Base-by-base conservation (phyloP, 148 eudicot genomes). In the Cornus suecica region DNA sequence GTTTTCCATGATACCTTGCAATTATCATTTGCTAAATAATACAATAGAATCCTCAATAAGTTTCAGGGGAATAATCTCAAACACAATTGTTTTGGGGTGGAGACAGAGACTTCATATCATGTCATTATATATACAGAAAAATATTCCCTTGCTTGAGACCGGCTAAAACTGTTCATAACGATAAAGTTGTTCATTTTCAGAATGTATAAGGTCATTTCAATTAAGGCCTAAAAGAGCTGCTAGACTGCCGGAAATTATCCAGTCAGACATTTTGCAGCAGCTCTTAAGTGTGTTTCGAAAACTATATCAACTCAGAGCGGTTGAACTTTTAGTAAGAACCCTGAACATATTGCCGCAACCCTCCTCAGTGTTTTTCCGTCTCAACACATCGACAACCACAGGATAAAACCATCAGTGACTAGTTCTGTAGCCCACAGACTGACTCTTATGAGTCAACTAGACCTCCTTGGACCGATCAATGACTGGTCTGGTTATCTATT, bases 401-500 rank as follows among this genome's bases (percentile, higher is more conserved):
- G 24, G 9, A 4, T 37, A 37, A 37, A 37, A 37, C 42, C 8
- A 37, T 37, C 42, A 37, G 42, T 37, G 42, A 37, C 42, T 37
- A 37, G 42, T 37, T 37, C 42, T 6, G 6, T 10, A 37, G 42
- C 8, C 4, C 42, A 37, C 42, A 4, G 42, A 37, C 42, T 37
- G 42, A 6, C 42, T 37, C 42, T 37, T 37, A 61, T 1, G 30
- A 52, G 20, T 56, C 29, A 8, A 34, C 20, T 20, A 52, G 63
- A 71, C 29, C 64, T 71, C 25, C 74, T 54, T 26, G 8, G 64
- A 63, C 26, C 31, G 7, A 34, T 20, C 56, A 70, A 2, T 23
- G 45, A 71, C 65, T 52, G 11, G 65, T 56, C 65, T 28, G 65
- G 65, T 71, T n/a, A 30, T 22, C 18, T 15, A 71, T 26, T 58